These are phyloP conservation scores for Paramecium octaurelia DNA, from an alignment of 73 alveolate genomes.

Conservation along the genomic window DNA sequence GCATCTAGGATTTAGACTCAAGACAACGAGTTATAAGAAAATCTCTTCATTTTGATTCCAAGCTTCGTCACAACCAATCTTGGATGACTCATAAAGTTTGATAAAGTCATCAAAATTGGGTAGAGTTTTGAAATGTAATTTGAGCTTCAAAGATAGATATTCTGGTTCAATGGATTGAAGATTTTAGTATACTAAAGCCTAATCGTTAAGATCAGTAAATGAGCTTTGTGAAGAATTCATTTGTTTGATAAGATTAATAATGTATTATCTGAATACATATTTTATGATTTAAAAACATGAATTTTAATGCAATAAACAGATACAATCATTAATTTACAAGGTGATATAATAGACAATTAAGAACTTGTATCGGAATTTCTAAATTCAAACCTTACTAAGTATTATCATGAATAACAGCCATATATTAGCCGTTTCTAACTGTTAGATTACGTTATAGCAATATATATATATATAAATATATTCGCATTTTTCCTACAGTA, in stretches of 20 bases:
- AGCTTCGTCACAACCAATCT: not conserved
- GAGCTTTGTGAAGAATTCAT: slow-evolving; percentile 42
- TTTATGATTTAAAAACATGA: not conserved
- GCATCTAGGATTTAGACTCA: slow-evolving; percentile 13
- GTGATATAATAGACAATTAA: not conserved
- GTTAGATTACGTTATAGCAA: not conserved
- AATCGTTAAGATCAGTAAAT: not conserved
- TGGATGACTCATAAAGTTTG: slow-evolving; percentile 13
- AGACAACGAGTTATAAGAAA: slow-evolving; percentile 4
- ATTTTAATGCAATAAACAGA: not conserved
- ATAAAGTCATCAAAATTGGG: not conserved
- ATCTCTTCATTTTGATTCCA: not conserved
- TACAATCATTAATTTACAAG: not conserved
- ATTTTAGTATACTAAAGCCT: not conserved
- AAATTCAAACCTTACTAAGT: not conserved
- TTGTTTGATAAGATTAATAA: slow-evolving; percentile 16
- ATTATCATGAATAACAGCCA: not conserved
- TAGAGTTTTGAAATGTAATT: not conserved
- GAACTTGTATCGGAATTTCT: not conserved
- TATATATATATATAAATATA: not conserved
- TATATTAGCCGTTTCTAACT: not conserved
- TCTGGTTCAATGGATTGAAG: slow-evolving; percentile 19
- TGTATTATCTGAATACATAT: not conserved
- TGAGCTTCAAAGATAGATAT: not conserved
- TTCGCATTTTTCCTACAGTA: not conserved